phyloP scores from a whole-genome alignment of 306 rosid genomes.

The Potentilla sterilis region DNA sequence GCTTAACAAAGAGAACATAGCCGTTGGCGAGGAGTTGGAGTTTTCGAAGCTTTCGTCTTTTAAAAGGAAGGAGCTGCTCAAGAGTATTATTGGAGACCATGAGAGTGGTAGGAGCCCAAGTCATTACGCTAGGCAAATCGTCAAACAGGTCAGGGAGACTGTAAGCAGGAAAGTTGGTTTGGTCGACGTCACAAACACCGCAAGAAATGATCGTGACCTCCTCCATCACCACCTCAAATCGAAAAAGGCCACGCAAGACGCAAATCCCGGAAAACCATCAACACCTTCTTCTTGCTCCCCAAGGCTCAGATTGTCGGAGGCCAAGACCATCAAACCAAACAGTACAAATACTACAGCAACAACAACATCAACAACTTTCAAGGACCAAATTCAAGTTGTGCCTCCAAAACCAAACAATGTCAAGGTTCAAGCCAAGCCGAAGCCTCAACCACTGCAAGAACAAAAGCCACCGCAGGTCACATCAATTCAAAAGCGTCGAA shows the following conservation, averaged over 20 bases:
- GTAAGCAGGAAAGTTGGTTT: constrained; percentile 60
- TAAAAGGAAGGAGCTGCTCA: constrained; percentile 33
- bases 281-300: constrained; percentile 33
- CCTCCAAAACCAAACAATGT: constrained; percentile 22
- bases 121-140: constrained; percentile 66
- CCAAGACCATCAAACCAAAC: constrained; percentile 38
- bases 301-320: constrained; percentile 40
- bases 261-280: constrained; percentile 41
- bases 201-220: constrained; percentile 38
- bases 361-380: constrained; percentile 3
- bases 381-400: constrained; percentile 35
- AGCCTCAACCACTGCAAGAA: constrained; percentile 22
- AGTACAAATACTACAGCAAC: constrained; percentile 1
- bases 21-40: constrained; percentile 39
- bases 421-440: constrained; percentile 38
- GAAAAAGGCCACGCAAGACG: constrained; percentile 42
- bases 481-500: constrained; percentile 27
- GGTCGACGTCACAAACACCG: constrained; percentile 66
- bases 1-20: constrained; percentile 59
- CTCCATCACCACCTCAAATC: constrained; percentile 30
- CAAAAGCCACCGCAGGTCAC: constrained; percentile 26
- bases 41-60: constrained; percentile 42
- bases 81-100: constrained; percentile 34
- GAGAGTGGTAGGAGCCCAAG: constrained; percentile 42
- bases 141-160: constrained; percentile 67